Conservation (phyloP, 148 eudicot species). For the Arctostaphylos glauca region DNA sequence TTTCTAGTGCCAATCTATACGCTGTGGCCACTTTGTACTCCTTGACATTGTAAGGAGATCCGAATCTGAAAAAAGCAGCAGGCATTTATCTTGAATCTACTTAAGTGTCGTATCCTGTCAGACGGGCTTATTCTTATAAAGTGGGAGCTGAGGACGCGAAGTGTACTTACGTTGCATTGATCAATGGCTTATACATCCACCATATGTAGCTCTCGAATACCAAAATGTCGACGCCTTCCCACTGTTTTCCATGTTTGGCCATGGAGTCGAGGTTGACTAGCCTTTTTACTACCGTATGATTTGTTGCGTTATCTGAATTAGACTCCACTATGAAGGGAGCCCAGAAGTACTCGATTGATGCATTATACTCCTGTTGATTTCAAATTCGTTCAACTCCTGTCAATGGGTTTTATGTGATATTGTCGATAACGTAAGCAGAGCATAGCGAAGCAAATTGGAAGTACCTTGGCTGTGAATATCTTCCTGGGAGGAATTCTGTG, state of each 20-base stretch:
- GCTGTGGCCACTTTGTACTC: slow-evolving; percentile 82
- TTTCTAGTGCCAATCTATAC: slow-evolving; percentile 72
- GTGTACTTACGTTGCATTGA: slow-evolving; percentile 75
- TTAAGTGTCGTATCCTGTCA: not conserved
- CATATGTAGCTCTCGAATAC: slow-evolving; percentile 92
- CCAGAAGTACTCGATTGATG: slow-evolving; percentile 92
- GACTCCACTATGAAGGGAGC: slow-evolving; percentile 91
- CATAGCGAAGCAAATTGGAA: not conserved
- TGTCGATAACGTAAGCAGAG: not conserved
- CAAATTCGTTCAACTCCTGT: not conserved
- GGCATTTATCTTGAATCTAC: not conserved
- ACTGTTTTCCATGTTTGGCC: slow-evolving; percentile 59
- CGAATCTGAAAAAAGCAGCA: slow-evolving; percentile 39
- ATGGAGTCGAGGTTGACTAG: slow-evolving; percentile 73
- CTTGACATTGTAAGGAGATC: slow-evolving; percentile 37
- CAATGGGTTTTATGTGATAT: not conserved
- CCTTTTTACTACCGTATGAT: slow-evolving; percentile 64
- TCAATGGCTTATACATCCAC: slow-evolving; percentile 91
- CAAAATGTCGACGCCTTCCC: slow-evolving; percentile 79
- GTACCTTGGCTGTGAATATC: slow-evolving; percentile 77
- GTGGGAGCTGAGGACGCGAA: not conserved
- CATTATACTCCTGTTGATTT: slow-evolving; percentile 68
- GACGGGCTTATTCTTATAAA: not conserved
- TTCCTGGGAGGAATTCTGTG: slow-evolving; percentile 79
- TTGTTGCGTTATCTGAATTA: slow-evolving; percentile 81